Evolutionary conservation across 176 grass and related monocot genomes (phyloP).

Genomic region (Hordeum vulgare): DNA sequence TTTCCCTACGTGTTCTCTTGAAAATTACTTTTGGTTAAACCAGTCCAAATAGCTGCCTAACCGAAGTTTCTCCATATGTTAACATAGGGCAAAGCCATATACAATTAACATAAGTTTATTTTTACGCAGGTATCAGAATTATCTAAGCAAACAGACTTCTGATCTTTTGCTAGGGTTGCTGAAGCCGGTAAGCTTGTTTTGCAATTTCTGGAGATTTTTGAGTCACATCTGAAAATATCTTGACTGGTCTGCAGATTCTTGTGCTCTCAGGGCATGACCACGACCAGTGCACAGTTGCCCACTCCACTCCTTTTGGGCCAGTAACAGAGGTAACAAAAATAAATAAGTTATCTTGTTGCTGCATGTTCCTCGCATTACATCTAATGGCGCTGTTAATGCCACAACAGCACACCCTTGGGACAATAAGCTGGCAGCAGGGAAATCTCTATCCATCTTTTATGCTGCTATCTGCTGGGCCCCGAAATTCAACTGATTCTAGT

Average conservation of each 20-base stretch:
- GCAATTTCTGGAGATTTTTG: conserved; percentile 7
- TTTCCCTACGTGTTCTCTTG: not conserved
- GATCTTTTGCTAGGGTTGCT: conserved; percentile 68
- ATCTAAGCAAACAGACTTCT: conserved; percentile 83
- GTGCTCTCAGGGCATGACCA: conserved; percentile 95
- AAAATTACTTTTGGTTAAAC: conserved; percentile 11
- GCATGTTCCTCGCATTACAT: not conserved
- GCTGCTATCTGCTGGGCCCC: conserved; percentile 61
- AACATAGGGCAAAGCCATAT: not conserved
- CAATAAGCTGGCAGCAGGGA: conserved; percentile 91
- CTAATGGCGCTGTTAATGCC: conserved; percentile 28
- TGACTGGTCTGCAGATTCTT: conserved; percentile 53
- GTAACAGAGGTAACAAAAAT: conserved; percentile 60
- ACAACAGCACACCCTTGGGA: conserved; percentile 93
- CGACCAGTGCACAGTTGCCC: conserved; percentile 84
- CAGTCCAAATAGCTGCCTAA: not conserved
- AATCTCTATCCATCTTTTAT: conserved; percentile 98
- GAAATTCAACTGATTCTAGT: conserved; percentile 53
- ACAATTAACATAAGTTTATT: conserved; percentile 3
- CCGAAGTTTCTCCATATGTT: conserved; percentile 1
- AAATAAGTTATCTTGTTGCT: not conserved
- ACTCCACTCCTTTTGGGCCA: conserved; percentile 53
- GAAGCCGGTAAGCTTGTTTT: conserved; percentile 63
- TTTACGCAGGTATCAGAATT: conserved; percentile 87
- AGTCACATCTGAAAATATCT: not conserved